Evolutionary conservation across 2,329 filamentous ascomycete species (phyloP).

Genomic region (Parascedosporium putredinis): DNA sequence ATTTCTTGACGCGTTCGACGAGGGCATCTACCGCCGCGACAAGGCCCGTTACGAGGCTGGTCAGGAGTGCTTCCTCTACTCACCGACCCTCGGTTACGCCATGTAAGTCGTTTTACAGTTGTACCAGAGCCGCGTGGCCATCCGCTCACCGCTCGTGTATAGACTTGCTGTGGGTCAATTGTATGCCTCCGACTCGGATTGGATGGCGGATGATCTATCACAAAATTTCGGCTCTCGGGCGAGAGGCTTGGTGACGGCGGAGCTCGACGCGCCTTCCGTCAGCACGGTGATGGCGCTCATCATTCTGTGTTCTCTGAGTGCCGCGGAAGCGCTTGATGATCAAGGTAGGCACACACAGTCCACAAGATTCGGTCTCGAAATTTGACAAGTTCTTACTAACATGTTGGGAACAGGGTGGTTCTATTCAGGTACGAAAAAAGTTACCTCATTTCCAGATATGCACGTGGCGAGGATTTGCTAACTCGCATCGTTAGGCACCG

Average conservation of each 20-base stretch:
- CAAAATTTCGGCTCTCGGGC: background rate
- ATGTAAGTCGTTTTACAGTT: background rate
- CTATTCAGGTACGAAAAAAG: background rate
- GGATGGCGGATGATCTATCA: background rate
- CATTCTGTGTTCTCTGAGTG: background rate
- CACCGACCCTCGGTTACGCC: conserved; percentile 4
- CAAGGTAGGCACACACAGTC: background rate
- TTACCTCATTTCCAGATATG: background rate
- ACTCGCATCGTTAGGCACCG: background rate
- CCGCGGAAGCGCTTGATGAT: background rate
- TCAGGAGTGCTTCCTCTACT: background rate
- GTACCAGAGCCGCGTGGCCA: background rate
- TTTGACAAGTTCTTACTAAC: background rate
- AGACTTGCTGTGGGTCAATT: background rate
- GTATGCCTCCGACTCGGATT: background rate
- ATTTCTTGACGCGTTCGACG: background rate
- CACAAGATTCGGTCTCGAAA: background rate
- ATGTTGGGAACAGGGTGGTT: background rate
- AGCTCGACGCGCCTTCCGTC: background rate
- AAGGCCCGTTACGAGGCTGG: conserved; percentile 2
- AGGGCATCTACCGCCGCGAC: conserved; percentile 1
- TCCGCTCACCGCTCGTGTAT: background rate
- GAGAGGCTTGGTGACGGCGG: background rate
- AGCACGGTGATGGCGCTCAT: conserved; percentile 5
- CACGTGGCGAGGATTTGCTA: background rate